phyloP scores from a whole-genome alignment of 2,329 filamentous ascomycete genomes.

The Microsporum canis region DNA sequence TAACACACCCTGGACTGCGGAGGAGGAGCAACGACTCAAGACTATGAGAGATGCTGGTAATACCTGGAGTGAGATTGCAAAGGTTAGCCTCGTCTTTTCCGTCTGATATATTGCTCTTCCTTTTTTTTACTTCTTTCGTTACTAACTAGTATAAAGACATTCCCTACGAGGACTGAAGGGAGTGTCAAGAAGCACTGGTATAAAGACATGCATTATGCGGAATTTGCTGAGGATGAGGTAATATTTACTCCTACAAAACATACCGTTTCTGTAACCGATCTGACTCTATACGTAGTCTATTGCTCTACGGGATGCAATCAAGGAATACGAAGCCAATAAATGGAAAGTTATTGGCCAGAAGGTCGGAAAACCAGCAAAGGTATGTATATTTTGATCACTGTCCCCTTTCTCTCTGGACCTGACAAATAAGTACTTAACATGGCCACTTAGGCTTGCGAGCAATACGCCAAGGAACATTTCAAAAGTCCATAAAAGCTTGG shows the following conservation, averaged over 20 bases:
- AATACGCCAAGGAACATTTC: conserved; percentile 95
- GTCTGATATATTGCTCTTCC: not conserved
- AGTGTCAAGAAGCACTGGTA: conserved; percentile 99
- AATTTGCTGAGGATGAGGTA: conserved; percentile 96
- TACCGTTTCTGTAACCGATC: conserved; percentile 1
- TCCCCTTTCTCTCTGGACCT: not conserved
- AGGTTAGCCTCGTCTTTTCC: conserved; percentile 47
- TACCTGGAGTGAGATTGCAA: conserved; percentile 97
- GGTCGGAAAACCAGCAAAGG: conserved; percentile 95
- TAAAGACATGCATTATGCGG: conserved; percentile 99
- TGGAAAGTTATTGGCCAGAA: conserved; percentile 97
- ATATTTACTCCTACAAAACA: conserved; percentile 15
- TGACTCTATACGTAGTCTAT: conserved; percentile 23
- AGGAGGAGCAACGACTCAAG: conserved; percentile 85
- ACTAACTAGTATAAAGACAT: conserved; percentile 48
- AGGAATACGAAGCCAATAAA: conserved; percentile 97
- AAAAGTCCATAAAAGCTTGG: conserved; percentile 27
- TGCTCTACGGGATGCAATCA: conserved; percentile 76
- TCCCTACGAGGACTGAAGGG: conserved; percentile 85
- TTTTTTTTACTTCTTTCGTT: not conserved
- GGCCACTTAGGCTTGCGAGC: conserved; percentile 58
- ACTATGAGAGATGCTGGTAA: conserved; percentile 85
- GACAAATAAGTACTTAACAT: conserved; percentile 16
- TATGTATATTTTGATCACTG: conserved; percentile 25
- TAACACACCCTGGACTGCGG: conserved; percentile 97